phyloP scores from a whole-genome alignment of 225 moss, liverwort and hornwort genomes.

The Bryoerythrophyllum caledonicum region DNA sequence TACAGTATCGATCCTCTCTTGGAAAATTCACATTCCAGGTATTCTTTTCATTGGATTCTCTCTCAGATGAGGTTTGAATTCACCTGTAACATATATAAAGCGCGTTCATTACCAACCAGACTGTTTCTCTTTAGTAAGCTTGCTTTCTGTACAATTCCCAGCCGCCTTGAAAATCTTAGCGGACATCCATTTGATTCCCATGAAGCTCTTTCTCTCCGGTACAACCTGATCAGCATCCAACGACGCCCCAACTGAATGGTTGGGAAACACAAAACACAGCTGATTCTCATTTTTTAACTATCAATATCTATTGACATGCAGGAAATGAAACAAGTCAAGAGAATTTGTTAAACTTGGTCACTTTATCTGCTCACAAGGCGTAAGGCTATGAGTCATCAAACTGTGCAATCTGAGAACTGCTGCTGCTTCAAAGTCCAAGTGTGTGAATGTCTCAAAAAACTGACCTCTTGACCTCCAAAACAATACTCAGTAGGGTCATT shows the following conservation, averaged over 20 bases:
- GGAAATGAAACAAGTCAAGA: background rate
- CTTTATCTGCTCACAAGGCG: background rate
- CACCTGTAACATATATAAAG: background rate
- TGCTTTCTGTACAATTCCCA: background rate
- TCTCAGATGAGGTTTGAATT: background rate
- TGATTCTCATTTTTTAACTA: constrained; percentile 2
- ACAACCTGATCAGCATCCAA: background rate
- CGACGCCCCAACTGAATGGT: background rate
- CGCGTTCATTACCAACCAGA: no score
- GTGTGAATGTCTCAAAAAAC: background rate
- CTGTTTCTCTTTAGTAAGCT: no score
- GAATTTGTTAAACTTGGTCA: background rate
- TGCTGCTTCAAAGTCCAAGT: constrained; percentile 1
- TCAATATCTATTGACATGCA: background rate
- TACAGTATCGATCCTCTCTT: background rate
- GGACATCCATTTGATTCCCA: background rate
- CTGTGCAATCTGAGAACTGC: constrained; percentile 1
- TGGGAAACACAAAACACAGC: background rate
- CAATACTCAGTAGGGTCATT: no score
- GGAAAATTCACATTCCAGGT: background rate
- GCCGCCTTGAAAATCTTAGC: background rate
- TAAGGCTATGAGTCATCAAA: no score
- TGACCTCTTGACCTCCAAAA: background rate
- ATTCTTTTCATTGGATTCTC: background rate
- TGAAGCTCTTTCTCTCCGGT: background rate